These are phyloP conservation scores for Capsicum chinense DNA, from an alignment of 257 asterid species.

Conservation along the genomic window DNA sequence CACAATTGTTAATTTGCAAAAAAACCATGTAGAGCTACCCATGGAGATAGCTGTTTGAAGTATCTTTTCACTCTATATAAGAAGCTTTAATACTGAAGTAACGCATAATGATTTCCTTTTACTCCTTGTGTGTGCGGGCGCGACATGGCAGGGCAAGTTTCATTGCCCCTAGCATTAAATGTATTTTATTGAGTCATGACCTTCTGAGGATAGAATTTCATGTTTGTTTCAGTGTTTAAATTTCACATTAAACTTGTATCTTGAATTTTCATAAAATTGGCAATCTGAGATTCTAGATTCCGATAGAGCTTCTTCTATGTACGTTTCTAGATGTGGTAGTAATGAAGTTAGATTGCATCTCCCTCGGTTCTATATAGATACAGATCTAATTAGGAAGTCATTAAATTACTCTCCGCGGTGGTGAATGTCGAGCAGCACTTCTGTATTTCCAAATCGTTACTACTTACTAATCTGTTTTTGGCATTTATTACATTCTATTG, in stretches of 20 bases:
- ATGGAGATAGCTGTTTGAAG: slow-evolving; percentile 1
- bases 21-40: not conserved
- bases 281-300: not conserved
- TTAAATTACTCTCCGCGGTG: not conserved
- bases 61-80: not conserved
- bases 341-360: not conserved
- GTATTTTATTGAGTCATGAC: not conserved
- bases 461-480: not conserved
- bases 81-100: not conserved
- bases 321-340: slow-evolving; percentile 9
- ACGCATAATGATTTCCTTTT: slow-evolving; percentile 6
- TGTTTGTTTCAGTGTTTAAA: not conserved
- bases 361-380: not conserved
- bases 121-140: not conserved
- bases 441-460: not conserved
- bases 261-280: slow-evolving; percentile 1
- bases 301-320: not conserved
- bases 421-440: not conserved
- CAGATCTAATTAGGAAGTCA: slow-evolving; percentile 12
- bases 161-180: not conserved
- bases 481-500: not conserved
- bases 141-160: not conserved
- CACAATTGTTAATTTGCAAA: not conserved
- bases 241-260: not conserved
- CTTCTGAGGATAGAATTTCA: not conserved